phyloP scores from a whole-genome alignment of 2,329 filamentous ascomycete species.

The Diaporthe sp. region DNA sequence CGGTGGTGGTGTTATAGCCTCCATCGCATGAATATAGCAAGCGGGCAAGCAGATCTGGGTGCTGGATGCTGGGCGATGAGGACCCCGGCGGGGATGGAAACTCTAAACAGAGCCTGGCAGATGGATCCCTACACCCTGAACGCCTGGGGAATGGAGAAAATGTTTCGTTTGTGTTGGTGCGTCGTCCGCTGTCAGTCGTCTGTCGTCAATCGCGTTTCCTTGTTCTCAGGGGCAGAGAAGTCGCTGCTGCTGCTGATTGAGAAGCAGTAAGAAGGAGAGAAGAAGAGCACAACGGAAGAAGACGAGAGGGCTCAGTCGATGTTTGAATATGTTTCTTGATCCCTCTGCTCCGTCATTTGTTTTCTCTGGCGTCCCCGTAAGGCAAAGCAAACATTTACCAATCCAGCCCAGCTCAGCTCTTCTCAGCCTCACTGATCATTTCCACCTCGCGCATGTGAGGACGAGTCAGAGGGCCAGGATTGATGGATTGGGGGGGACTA shows the following conservation, averaged over 20 bases:
- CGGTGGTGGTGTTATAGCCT: slow-evolving; percentile 2
- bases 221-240: slow-evolving; percentile 5
- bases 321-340: neutral
- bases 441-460: slow-evolving; percentile 2
- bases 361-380: neutral
- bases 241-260: neutral
- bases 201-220: neutral
- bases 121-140: slow-evolving; percentile 24
- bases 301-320: neutral
- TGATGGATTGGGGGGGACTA: slow-evolving; percentile 5
- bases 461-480: slow-evolving; percentile 12
- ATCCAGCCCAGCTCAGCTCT: slow-evolving; percentile 30
- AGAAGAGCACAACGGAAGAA: neutral
- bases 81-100: slow-evolving; percentile 3
- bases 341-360: neutral
- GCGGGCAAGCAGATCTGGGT: neutral
- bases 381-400: slow-evolving; percentile 16
- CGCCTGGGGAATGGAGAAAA: slow-evolving; percentile 1
- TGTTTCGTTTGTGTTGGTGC: slow-evolving; percentile 3
- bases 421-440: slow-evolving; percentile 29
- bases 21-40: slow-evolving; percentile 14
- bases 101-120: neutral
- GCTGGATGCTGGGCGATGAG: neutral
- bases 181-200: neutral
- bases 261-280: neutral